phyloP scores from a whole-genome alignment of 257 asterid species.

The Solanum chaucha region DNA sequence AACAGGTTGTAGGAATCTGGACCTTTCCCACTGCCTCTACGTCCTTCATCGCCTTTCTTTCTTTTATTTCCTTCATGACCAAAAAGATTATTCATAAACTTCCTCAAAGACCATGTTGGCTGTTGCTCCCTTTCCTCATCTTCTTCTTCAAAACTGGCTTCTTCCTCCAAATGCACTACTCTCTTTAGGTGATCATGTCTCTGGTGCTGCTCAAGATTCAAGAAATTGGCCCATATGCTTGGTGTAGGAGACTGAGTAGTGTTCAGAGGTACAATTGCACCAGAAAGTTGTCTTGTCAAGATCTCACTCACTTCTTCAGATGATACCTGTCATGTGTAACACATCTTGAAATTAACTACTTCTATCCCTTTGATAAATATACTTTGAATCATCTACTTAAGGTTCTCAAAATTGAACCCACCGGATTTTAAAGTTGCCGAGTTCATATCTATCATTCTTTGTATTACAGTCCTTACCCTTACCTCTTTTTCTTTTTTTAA shows the following conservation, averaged over 20 bases:
- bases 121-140: conserved; percentile 7
- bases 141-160: background rate
- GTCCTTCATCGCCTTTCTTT: background rate
- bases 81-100: conserved; percentile 26
- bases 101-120: conserved; percentile 50
- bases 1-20: conserved; percentile 60
- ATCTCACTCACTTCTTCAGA: conserved; percentile 28
- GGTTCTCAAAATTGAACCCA: background rate
- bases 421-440: background rate
- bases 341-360: background rate
- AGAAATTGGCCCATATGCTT: conserved; percentile 40
- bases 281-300: conserved; percentile 27
- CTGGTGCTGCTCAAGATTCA: conserved; percentile 29
- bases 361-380: background rate
- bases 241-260: conserved; percentile 25
- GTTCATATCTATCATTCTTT: background rate
- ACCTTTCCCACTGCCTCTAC: conserved; percentile 16
- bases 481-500: too few species aligned
- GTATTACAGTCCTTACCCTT: background rate
- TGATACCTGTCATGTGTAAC: conserved; percentile 33
- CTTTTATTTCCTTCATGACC: conserved; percentile 14
- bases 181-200: conserved; percentile 42
- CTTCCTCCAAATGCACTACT: conserved; percentile 10
- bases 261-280: conserved; percentile 46
- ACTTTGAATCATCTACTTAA: background rate